Evolutionary conservation across 2,329 filamentous ascomycete genomes (phyloP).

Genomic region (Xylaria sp.): DNA sequence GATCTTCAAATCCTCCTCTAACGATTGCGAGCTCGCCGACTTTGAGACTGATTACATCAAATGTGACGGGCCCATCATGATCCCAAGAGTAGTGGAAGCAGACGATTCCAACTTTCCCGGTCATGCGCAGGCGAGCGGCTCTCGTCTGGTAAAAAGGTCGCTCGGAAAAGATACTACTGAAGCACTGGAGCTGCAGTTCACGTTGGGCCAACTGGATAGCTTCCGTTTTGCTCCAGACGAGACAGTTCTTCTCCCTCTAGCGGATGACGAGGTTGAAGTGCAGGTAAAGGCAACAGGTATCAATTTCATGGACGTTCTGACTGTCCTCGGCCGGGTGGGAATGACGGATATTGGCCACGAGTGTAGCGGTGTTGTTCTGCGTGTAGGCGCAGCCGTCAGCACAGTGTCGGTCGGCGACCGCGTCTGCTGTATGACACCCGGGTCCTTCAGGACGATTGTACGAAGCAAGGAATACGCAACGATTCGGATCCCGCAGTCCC

Average conservation of each 20-base stretch:
- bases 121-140: background rate
- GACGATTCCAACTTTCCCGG: background rate
- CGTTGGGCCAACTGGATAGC: conserved; percentile 1
- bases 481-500: background rate
- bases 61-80: background rate
- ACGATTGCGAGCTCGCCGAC: background rate
- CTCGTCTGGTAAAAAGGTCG: background rate
- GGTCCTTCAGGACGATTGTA: background rate
- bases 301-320: conserved; percentile 26
- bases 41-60: background rate
- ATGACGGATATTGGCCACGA: background rate
- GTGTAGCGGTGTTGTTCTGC: background rate
- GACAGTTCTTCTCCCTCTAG: background rate
- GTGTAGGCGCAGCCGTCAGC: background rate
- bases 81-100: background rate
- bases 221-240: conserved; percentile 1
- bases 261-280: conserved; percentile 15
- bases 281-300: conserved; percentile 7
- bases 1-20: background rate
- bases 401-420: conserved; percentile 13
- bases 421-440: conserved; percentile 10
- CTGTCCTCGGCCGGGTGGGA: conserved; percentile 9
- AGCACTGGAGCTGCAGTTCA: background rate
- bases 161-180: background rate
- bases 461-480: background rate